Evolutionary conservation across 495 filamentous ascomycete genomes (phyloP).

Genomic region (Penicillium flavigenum): DNA sequence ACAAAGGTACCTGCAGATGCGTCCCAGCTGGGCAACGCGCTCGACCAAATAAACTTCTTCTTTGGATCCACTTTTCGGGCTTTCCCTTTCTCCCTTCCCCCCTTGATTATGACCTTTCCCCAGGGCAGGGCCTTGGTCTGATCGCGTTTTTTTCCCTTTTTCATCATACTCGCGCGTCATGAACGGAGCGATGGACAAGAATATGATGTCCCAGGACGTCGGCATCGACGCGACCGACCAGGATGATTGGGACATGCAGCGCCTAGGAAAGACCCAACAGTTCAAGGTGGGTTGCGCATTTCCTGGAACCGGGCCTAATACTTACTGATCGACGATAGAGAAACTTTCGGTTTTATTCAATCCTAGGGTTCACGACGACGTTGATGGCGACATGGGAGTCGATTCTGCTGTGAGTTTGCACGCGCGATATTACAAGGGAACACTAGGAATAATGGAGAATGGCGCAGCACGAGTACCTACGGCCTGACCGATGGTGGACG

Average conservation of each 20-base stretch:
- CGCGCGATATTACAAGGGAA: neutral
- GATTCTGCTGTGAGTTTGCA: conserved; percentile 34
- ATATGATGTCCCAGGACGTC: conserved; percentile 22
- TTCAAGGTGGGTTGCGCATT: conserved; percentile 31
- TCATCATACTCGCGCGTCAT: neutral
- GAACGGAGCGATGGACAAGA: conserved; percentile 15
- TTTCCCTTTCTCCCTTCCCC: neutral
- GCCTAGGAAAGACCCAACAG: conserved; percentile 42
- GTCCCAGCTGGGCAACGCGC: neutral
- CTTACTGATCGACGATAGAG: conserved; percentile 29
- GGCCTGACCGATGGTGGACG: conserved; percentile 47
- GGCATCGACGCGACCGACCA: conserved; percentile 25
- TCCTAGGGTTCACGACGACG: conserved; percentile 48
- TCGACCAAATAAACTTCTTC: neutral
- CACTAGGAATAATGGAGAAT: neutral
- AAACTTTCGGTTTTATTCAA: conserved; percentile 48
- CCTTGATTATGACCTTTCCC: neutral
- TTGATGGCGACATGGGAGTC: conserved; percentile 52
- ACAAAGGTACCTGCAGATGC: too few relatives aligned
- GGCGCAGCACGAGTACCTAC: conserved; percentile 34
- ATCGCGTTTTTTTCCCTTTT: conserved; percentile 2
- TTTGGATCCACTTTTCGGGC: neutral
- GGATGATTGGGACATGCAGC: conserved; percentile 42
- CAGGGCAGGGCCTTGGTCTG: neutral
- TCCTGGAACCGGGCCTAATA: neutral